phyloP scores from a whole-genome alignment of 2,329 filamentous ascomycete genomes.

The Didymella keratinophila region DNA sequence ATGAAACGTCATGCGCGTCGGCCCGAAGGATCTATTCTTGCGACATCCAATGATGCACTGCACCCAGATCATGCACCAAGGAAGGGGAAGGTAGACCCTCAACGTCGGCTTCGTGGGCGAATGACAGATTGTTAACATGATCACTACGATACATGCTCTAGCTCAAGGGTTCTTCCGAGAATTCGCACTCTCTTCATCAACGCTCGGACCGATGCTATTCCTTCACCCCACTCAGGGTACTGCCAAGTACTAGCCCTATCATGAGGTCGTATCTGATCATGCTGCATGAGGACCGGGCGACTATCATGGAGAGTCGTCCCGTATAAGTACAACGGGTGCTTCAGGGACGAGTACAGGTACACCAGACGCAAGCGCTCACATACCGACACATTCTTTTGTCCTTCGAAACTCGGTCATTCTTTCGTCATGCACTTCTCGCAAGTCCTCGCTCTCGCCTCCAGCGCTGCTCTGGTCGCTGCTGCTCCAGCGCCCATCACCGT shows the following conservation, averaged over 20 bases:
- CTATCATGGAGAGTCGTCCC: not conserved
- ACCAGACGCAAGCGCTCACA: not conserved
- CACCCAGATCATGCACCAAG: constrained; percentile 3
- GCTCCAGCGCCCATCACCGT: constrained; percentile 26
- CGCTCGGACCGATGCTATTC: constrained; percentile 13
- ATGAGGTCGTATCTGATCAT: not conserved
- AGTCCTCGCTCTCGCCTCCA: constrained; percentile 26
- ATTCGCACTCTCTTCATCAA: not conserved
- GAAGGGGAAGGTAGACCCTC: constrained; percentile 4
- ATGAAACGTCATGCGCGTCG: constrained; percentile 16
- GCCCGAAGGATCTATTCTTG: constrained; percentile 5
- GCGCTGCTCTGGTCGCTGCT: constrained; percentile 26
- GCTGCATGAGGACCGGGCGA: not conserved
- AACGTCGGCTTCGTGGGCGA: not conserved
- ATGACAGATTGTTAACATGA: not conserved
- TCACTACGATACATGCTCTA: not conserved
- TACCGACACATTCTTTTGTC: constrained; percentile 7
- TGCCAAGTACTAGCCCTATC: constrained; percentile 13
- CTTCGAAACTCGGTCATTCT: too few species aligned
- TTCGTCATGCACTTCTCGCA: constrained; percentile 33
- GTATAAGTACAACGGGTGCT: constrained; percentile 18
- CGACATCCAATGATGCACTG: constrained; percentile 1
- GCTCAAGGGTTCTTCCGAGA: not conserved
- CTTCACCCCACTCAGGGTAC: constrained; percentile 17
- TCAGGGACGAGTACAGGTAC: not conserved